Evolutionary conservation across 768 basidiomycete species (phyloP).

Genomic region (Russula griseocarnosa): DNA sequence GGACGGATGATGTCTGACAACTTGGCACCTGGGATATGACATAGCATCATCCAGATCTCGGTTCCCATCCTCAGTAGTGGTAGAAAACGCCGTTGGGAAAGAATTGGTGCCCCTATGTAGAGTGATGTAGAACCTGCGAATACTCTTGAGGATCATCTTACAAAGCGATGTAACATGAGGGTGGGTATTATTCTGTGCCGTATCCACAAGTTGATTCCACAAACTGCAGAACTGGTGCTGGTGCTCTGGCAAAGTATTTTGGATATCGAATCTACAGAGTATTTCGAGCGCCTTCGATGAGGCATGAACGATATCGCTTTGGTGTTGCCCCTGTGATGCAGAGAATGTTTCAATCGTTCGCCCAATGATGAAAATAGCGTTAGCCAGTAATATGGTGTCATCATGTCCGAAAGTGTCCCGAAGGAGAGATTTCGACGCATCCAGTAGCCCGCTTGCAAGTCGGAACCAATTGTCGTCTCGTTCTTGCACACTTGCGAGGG

Average conservation of each 20-base stretch:
- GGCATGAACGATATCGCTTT: neutral
- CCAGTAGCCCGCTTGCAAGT: neutral
- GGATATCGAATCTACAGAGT: neutral
- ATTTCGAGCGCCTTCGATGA: neutral
- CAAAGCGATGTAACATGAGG: neutral
- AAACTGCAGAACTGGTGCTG: neutral
- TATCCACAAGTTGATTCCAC: neutral
- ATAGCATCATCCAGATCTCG: too few species aligned
- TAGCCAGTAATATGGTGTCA: neutral
- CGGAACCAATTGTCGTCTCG: slow-evolving; percentile 9
- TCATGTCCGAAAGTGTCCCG: neutral
- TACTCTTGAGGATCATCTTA: neutral
- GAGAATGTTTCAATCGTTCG: neutral
- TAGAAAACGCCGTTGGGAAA: too few species aligned
- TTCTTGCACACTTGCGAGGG: neutral
- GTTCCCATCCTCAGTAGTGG: too few species aligned
- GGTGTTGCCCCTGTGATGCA: neutral
- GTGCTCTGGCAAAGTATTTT: neutral
- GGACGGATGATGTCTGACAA: too few species aligned
- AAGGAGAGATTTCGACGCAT: neutral
- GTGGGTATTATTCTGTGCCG: neutral
- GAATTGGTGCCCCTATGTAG: neutral
- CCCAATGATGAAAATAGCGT: neutral
- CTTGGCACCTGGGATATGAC: too few species aligned
- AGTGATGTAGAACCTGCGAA: neutral